A percentile compares a stretch with the other conserved stretches of the same genome.
Conservation (phyloP, 306 rosid species). For the Gynostemma pentaphyllum region DNA sequence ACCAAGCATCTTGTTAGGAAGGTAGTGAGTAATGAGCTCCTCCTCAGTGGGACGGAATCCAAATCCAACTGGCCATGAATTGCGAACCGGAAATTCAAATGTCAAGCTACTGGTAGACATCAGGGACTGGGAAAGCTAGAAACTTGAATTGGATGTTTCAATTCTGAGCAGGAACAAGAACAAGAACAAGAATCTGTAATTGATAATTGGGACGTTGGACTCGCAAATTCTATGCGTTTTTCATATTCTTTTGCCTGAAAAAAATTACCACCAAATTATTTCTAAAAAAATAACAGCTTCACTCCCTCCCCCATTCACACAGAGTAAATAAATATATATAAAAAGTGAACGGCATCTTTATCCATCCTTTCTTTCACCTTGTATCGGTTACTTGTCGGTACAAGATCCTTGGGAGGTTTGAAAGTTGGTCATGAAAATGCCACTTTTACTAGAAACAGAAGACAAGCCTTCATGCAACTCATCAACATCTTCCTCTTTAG, state of each 20-base stretch:
- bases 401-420: background rate
- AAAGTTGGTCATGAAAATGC: background rate
- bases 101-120: background rate
- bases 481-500: background rate
- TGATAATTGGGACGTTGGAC: background rate
- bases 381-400: slow-evolving; percentile 16
- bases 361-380: too few species aligned
- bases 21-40: slow-evolving; percentile 41
- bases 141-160: too few species aligned
- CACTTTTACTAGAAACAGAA: background rate
- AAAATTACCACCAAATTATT: background rate
- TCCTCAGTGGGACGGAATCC: slow-evolving; percentile 60
- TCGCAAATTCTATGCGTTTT: background rate
- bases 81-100: background rate
- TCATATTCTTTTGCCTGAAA: slow-evolving; percentile 26
- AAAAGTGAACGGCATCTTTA: too few species aligned
- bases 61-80: slow-evolving; percentile 14
- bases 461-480: background rate
- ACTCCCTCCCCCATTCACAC: too few species aligned
- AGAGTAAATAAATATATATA: background rate
- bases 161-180: background rate
- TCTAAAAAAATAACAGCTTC: background rate
- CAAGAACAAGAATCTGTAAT: too few species aligned
- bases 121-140: background rate
- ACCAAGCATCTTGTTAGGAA: slow-evolving; percentile 34